Evolutionary conservation across 2,329 filamentous ascomycete genomes (phyloP), one percentile per base, ranked within the genome.

Genomic region (Chaetomium globosum): DNA sequence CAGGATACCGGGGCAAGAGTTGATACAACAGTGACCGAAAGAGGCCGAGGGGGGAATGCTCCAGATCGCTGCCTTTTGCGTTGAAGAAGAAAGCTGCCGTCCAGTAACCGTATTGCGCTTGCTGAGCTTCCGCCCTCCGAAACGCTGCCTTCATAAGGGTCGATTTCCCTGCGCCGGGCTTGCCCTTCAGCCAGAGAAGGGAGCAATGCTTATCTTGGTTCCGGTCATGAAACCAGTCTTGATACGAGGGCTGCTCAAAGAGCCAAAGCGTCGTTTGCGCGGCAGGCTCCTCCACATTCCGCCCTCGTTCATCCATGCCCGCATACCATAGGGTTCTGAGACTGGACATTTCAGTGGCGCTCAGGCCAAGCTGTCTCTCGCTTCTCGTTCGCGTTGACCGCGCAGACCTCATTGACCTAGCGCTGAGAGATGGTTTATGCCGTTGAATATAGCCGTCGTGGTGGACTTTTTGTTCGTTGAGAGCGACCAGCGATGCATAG

Each of bases 81-180:
- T 48, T 48, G n/a, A 48, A 48, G 21, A 48, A 48, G 46, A 21
- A 23, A 43, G 39, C 39, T n/a, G 39, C 39, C 4, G 39, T 43
- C 39, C 39, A 43, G 16, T 43, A 43, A n/a, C 39, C 39, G n/a
- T 2, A 21, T 3, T 21, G n/a, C 6, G 23, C n/a, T 21, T 21
- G 19, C 46, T 48, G 46, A 12, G 46, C 19, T 4, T 23, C n/a
- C 1, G 46, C 30, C 16, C 6, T 8, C 51, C 7, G 16, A 7
- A 54, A 31, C 16, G 30, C 19, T 28, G 26, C 30, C 19, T 30
- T 54, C 51, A 54, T 54, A 1, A 54, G 26, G 8, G 51, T 53
- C 26, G 51, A 53, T 31, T 53, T 53, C 13, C 51, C 51, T n/a
- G 51, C 28, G 16, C 51, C 51, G 7, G 51, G 51, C 28, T 54